Percentiles rank a stretch among this genome's conserved stretches.
Conservation (phyloP, 257 asterid species). For the Solanum okadae region DNA sequence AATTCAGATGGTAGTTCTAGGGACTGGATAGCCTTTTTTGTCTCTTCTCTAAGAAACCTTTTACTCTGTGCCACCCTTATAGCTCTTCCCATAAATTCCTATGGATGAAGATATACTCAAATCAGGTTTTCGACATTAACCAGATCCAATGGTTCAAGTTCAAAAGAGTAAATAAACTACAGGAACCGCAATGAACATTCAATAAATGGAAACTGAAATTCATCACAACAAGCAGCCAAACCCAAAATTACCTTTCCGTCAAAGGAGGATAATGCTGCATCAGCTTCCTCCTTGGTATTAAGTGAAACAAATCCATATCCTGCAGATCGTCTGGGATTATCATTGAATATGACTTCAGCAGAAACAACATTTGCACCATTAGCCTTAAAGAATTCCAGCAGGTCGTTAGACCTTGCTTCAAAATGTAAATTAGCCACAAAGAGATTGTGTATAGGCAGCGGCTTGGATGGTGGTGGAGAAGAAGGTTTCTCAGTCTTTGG, state of each 20-base stretch:
- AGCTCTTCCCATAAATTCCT: slow-evolving; percentile 88
- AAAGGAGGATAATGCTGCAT: slow-evolving; percentile 51
- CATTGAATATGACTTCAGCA: slow-evolving; percentile 63
- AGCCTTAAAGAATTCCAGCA: slow-evolving; percentile 64
- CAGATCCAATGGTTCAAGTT: background rate
- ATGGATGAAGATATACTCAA: slow-evolving; percentile 9
- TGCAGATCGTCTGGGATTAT: slow-evolving; percentile 60
- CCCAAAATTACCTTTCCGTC: slow-evolving; percentile 56
- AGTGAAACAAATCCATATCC: slow-evolving; percentile 93
- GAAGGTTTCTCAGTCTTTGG: slow-evolving; percentile 46
- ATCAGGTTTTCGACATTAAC: background rate
- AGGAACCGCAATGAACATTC: background rate
- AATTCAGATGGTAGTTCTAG: slow-evolving; percentile 16
- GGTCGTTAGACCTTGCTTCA: slow-evolving; percentile 62
- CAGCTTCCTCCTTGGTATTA: slow-evolving; percentile 66
- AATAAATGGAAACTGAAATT: background rate
- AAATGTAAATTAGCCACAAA: slow-evolving; percentile 65
- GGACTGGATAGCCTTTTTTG: slow-evolving; percentile 40
- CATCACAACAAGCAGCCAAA: background rate
- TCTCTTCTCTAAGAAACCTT: slow-evolving; percentile 52
- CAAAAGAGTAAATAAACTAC: background rate
- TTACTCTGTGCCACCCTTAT: slow-evolving; percentile 62
- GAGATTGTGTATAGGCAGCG: slow-evolving; percentile 60
- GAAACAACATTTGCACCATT: slow-evolving; percentile 57
- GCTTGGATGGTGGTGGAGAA: slow-evolving; percentile 30